phyloP scores from a whole-genome alignment of 2,329 filamentous ascomycete species.

The Lithohypha guttulata region DNA sequence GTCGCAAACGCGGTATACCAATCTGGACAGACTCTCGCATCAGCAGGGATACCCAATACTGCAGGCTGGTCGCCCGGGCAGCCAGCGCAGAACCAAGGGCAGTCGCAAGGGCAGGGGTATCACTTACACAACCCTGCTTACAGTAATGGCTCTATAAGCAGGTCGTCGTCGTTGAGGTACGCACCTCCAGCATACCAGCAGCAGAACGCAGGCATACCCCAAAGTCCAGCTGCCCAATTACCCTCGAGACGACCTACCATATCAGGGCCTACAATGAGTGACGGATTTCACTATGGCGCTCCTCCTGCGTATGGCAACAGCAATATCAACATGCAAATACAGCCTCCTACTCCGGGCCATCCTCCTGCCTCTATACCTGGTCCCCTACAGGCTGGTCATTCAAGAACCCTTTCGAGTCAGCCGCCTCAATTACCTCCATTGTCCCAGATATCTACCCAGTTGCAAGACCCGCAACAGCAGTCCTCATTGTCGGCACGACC shows the following conservation, averaged over 20 bases:
- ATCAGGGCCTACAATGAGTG: conserved; percentile 30
- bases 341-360: conserved; percentile 42
- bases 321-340: conserved; percentile 48
- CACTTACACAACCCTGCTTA: conserved; percentile 5
- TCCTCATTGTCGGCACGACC: conserved; percentile 50
- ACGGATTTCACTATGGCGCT: conserved; percentile 39
- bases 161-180: conserved; percentile 10
- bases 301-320: conserved; percentile 39
- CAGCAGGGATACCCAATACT: conserved; percentile 35
- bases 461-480: conserved; percentile 31
- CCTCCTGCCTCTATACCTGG: conserved; percentile 42
- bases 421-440: conserved; percentile 50
- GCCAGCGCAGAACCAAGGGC: conserved; percentile 22
- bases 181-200: conserved; percentile 6
- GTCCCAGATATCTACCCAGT: conserved; percentile 37
- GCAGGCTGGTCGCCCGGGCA: conserved; percentile 25
- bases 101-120: conserved; percentile 2
- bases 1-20: conserved; percentile 32
- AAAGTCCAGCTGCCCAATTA: conserved; percentile 5
- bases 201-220: conserved; percentile 1
- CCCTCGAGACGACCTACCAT: conserved; percentile 5
- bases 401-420: conserved; percentile 33
- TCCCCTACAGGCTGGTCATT: conserved; percentile 46
- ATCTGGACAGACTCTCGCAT: conserved; percentile 37
- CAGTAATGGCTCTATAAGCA: conserved; percentile 8